These are phyloP conservation scores for Xenoacremonium recifei DNA, from an alignment of 2,329 filamentous ascomycete genomes.

Conservation along the genomic window DNA sequence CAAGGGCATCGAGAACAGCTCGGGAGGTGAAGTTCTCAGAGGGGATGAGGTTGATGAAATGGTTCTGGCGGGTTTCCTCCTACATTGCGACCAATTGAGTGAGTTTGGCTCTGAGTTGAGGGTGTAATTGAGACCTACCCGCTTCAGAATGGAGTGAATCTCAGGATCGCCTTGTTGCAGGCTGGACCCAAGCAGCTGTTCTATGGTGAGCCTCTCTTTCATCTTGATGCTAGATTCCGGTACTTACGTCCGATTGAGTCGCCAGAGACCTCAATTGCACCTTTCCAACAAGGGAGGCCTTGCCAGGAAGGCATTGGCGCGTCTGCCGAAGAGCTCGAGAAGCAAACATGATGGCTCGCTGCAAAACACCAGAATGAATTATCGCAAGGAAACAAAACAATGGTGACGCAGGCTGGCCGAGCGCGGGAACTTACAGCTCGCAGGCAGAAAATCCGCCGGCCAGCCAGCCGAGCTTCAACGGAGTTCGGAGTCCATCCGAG, in stretches of 20 bases:
- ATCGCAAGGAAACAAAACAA: no score
- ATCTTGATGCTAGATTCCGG: background rate
- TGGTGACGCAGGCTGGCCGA: no score
- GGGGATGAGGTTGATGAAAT: conserved; percentile 93
- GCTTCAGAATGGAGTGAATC: conserved; percentile 82
- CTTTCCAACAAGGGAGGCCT: background rate
- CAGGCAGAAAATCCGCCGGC: no score
- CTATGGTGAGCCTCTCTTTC: no score
- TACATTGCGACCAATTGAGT: conserved; percentile 31
- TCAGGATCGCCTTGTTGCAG: conserved; percentile 79
- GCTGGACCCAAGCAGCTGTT: conserved; percentile 70
- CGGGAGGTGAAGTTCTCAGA: conserved; percentile 92
- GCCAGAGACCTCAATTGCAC: conserved; percentile 12
- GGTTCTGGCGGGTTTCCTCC: conserved; percentile 93
- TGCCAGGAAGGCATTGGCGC: background rate
- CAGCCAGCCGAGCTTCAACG: no score
- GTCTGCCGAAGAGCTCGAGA: background rate
- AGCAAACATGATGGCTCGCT: background rate
- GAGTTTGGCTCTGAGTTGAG: background rate
- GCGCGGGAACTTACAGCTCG: no score
- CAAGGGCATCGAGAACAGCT: conserved; percentile 81
- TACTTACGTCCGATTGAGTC: conserved; percentile 21
- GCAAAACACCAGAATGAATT: no score
- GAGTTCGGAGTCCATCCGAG: no score
- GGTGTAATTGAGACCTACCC: conserved; percentile 51